These are phyloP conservation scores for Entamoeba histolytica DNA, from an alignment of 208 protist genomes.

Conservation along the genomic window DNA sequence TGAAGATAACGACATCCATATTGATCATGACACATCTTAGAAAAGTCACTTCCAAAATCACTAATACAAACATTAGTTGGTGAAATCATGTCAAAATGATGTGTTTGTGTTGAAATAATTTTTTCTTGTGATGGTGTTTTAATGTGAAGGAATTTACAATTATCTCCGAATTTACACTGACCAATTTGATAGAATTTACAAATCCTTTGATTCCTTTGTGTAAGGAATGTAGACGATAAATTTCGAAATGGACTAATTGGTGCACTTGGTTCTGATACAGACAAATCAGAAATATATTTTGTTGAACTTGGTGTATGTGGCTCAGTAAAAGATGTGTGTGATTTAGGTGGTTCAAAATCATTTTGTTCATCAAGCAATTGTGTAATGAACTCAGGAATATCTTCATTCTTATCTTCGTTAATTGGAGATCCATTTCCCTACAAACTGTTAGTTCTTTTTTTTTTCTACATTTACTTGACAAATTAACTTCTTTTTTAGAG, in stretches of 20 bases:
- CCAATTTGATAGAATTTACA: neutral
- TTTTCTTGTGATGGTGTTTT: neutral
- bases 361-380: neutral
- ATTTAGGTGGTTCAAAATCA: neutral
- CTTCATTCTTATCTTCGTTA: neutral
- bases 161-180: neutral
- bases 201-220: neutral
- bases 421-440: neutral
- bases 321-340: neutral
- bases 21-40: neutral
- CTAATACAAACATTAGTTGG: neutral
- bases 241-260: neutral
- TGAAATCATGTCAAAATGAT: neutral
- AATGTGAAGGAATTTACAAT: neutral
- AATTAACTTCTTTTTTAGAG: too few species aligned
- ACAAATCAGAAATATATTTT: neutral
- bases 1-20: neutral
- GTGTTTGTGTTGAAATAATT: neutral
- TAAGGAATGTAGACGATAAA: neutral
- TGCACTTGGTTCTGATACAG: neutral
- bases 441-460: neutral
- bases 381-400: neutral
- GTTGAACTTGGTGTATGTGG: neutral
- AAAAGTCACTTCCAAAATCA: neutral
- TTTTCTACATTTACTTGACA: too few species aligned